Percentiles rank a stretch among this genome's conserved stretches.
These are phyloP conservation scores for Beauveria caledonica DNA, from an alignment of 2,329 filamentous ascomycete genomes.

Conservation along the genomic window DNA sequence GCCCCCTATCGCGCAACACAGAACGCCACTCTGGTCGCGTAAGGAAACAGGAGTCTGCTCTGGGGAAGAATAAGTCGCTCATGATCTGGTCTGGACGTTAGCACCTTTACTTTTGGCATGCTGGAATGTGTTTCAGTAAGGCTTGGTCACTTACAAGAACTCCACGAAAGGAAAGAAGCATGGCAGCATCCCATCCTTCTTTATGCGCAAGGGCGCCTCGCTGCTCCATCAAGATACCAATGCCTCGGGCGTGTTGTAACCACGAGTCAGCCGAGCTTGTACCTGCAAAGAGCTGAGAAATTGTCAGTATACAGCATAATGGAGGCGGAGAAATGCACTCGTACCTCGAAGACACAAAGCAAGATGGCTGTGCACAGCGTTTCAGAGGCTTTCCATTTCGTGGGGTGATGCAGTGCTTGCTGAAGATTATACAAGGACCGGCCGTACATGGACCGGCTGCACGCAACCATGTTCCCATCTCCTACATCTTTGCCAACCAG, in stretches of 20 bases:
- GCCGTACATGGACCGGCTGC: constrained; percentile 31
- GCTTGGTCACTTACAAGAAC: constrained; percentile 24
- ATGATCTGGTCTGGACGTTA: constrained; percentile 23
- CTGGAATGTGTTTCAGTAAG: background rate
- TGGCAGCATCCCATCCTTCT: constrained; percentile 27
- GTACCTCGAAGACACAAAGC: constrained; percentile 32
- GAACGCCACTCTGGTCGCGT: constrained; percentile 28
- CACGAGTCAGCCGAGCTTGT: constrained; percentile 28
- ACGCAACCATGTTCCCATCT: constrained; percentile 22
- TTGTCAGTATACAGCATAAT: background rate
- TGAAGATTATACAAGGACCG: constrained; percentile 28
- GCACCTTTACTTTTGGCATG: background rate
- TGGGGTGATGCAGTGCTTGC: constrained; percentile 26
- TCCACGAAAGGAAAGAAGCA: constrained; percentile 30
- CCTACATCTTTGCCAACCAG: constrained; percentile 27
- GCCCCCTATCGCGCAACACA: constrained; percentile 21
- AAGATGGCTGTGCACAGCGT: constrained; percentile 35
- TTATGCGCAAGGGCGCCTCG: constrained; percentile 29
- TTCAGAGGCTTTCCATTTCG: constrained; percentile 31
- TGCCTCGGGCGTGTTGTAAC: constrained; percentile 31
- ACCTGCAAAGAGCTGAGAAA: constrained; percentile 32
- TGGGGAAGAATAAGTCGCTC: constrained; percentile 29
- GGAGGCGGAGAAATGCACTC: constrained; percentile 11
- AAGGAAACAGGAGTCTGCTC: constrained; percentile 28
- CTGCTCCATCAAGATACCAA: constrained; percentile 30